Evolutionary conservation across 345 rosid species (phyloP), one percentile per base, ranked within the genome.

Genomic region (Boechera divaricarpa): DNA sequence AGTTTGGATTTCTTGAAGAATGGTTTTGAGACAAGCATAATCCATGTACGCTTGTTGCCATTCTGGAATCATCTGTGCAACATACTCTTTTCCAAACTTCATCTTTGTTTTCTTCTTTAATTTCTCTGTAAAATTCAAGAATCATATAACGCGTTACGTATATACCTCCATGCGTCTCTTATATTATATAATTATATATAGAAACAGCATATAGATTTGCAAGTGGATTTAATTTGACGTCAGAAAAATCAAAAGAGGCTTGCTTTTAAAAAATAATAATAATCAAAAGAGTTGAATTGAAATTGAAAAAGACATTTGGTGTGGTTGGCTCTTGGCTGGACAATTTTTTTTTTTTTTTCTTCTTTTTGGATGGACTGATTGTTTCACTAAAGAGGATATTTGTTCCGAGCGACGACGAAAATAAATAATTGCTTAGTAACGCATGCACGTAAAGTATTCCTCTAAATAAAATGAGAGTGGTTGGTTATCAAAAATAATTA

Each of bases 71-170:
- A 85, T 83, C 56, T 91, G 92, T 0, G 83, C 53, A 1, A 5
- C 67, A 62, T 83, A 89, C 57, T 89, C 92, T 74, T 89, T 86
- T 42, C 94, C 94, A 53, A 87, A 91, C 87, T 89, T 91, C 97
- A 91, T 89, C 10, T 63, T 79, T 70, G 24, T 13, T 39, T 61
- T 39, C 31, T 18, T 55, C 28, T 63, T 57, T 11, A 8, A 16
- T 2, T 56, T 42, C 47, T 52, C 2, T 69, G 5, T 24, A 35
- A 16, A 44, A 35, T 2, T 38, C 55, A 57, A 77, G 72, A 70
- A 61, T 62, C 55, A 21, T 21, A 21, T 21, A 21, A 21, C 24
- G 24, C 24, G 24, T 21, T 21, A 21, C 24, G 24, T 21, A 21
- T 74, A 64, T 11, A 18, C 10, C 6, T 31, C 5, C 4, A 36